phyloP scores from a whole-genome alignment of 768 basidiomycete species.

The Amylocystis lapponica region DNA sequence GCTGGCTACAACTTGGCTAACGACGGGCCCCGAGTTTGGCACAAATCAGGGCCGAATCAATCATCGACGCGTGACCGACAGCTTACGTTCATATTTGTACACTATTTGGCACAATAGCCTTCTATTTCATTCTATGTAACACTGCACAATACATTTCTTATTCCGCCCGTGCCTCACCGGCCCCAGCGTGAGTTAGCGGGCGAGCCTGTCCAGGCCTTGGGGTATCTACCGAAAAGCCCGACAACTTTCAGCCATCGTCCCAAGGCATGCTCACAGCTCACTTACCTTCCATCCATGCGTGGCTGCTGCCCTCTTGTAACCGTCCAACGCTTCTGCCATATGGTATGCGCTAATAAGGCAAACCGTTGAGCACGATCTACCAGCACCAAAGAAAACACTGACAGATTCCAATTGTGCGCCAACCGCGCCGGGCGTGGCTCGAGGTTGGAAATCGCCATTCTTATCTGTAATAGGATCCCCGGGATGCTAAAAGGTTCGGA shows the following conservation, averaged over 20 bases:
- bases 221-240: not conserved
- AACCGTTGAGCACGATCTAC: not conserved
- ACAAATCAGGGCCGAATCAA: no score
- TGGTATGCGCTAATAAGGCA: slow-evolving; percentile 31
- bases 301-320: slow-evolving; percentile 59
- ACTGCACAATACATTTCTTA: no score
- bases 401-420: slow-evolving; percentile 45
- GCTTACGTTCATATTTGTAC: no score
- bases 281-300: slow-evolving; percentile 60
- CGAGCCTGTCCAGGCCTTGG: not conserved
- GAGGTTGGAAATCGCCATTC: slow-evolving; percentile 60
- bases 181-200: no score
- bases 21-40: no score
- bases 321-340: slow-evolving; percentile 53
- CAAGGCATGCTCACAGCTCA: not conserved
- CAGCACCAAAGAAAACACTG: not conserved
- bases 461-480: slow-evolving; percentile 55
- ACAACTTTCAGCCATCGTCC: not conserved
- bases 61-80: no score
- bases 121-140: no score
- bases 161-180: no score
- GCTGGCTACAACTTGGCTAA: no score
- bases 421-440: slow-evolving; percentile 61
- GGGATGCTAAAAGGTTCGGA: slow-evolving; percentile 25
- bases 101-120: no score